Base-by-base conservation (phyloP, 805 yeast species). In the Candida maltosa region DNA sequence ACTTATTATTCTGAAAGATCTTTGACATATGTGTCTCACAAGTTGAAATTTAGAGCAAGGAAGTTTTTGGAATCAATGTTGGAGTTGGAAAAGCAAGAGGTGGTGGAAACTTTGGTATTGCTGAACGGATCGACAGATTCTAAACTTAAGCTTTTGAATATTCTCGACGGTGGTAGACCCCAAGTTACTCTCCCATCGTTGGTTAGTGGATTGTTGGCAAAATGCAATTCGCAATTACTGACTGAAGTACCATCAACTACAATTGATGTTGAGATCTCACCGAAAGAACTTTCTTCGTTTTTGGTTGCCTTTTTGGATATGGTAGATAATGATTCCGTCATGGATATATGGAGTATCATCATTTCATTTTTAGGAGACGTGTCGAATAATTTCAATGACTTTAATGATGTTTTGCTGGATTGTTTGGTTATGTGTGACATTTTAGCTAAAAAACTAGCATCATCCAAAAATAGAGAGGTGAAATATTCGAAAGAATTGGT, bases 161-260 rank as follows among this genome's bases (percentile, higher is more conserved):
- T 84, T 2, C 60, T 89, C 32, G 96, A 89, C 58, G 91, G 93
- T 1, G 83, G 95, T 6, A 76, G 85, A 44, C 84, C 95, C 0
- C 84, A 79, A 38, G 48, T 76, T 4, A 83, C 94, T 0, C 62
- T 87, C 10, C 89, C 94, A 0, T 72, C 75, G 46, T 60, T 88
- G 4, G 65, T 86, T 45, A 69, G 75, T 38, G 65, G 85, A 0
- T 65, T 83, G 21, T 51, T 58, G 16, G 62, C 77, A 7, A 61
- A 83, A 39, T 63, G 75, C 35, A 49, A 54, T 20, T 66, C 70
- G 0, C 55, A 48, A 31, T 15, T 51, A 2, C 35, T 61, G 6
- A 55, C 53, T 0, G 67, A 58, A 11, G 43, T 45, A n/a, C 40
- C 55, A 7, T 62, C 60, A 35, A 75, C 86, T 0, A 63, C 77